phyloP scores from a whole-genome alignment of 768 basidiomycete species.

The Daedaleopsis nitida region DNA sequence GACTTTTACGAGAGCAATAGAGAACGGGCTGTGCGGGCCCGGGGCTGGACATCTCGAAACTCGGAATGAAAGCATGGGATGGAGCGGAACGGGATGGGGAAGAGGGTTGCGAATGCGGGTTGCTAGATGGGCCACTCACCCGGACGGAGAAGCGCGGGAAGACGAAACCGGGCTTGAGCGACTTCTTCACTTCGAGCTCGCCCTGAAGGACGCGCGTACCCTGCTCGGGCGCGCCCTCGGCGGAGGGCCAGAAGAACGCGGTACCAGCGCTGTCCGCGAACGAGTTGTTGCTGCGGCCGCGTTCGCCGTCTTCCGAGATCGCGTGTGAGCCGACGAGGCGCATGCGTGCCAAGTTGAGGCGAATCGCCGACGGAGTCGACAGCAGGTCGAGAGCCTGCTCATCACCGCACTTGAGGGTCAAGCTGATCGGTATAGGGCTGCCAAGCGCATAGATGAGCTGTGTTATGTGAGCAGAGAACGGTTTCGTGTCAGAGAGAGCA shows the following conservation, averaged over 20 bases:
- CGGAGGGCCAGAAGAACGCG: slow-evolving; percentile 53
- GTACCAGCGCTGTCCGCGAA: slow-evolving; percentile 44
- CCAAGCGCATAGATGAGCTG: slow-evolving; percentile 43
- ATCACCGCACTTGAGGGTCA: slow-evolving; percentile 49
- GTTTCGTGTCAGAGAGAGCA: slow-evolving; percentile 28
- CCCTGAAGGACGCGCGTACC: slow-evolving; percentile 46
- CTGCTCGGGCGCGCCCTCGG: slow-evolving; percentile 32
- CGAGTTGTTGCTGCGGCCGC: slow-evolving; percentile 46
- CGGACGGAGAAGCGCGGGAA: slow-evolving; percentile 50
- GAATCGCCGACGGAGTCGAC: slow-evolving; percentile 40
- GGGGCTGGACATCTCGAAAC: neutral
- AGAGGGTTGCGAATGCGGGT: neutral
- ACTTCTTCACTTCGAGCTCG: slow-evolving; percentile 50
- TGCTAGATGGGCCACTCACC: slow-evolving; percentile 35
- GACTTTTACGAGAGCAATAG: neutral
- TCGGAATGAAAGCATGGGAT: neutral
- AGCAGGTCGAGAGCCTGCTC: slow-evolving; percentile 53
- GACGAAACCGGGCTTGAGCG: slow-evolving; percentile 44
- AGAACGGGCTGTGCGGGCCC: neutral
- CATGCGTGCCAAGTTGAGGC: slow-evolving; percentile 47
- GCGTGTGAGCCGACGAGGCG: slow-evolving; percentile 52
- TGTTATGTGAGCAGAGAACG: no score
- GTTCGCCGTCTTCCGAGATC: slow-evolving; percentile 36
- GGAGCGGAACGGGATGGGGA: neutral
- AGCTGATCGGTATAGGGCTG: slow-evolving; percentile 49